Evolutionary conservation across 2,329 filamentous ascomycete genomes (phyloP).

Genomic region (Fusarium agapanthi): DNA sequence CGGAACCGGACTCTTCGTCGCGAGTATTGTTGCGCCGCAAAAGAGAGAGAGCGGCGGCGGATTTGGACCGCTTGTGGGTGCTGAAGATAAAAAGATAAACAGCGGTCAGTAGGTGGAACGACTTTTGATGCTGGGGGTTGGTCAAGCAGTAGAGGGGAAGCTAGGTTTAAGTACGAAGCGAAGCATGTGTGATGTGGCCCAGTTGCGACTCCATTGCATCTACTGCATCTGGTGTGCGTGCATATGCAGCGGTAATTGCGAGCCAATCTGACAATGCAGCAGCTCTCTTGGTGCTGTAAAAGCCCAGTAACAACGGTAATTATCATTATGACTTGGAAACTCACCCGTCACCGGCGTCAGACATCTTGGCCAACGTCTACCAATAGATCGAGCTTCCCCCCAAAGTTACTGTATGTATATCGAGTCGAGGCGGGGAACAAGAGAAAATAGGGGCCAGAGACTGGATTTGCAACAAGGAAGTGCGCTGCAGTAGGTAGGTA

Average conservation of each 20-base stretch:
- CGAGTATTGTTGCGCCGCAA: slow-evolving; percentile 61
- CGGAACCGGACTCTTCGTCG: slow-evolving; percentile 62
- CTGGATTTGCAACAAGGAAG: slow-evolving; percentile 25
- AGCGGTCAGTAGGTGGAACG: slow-evolving; percentile 44
- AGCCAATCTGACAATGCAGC: slow-evolving; percentile 12
- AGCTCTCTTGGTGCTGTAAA: neutral
- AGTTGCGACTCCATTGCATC: slow-evolving; percentile 14
- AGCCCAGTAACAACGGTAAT: neutral
- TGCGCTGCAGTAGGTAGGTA: slow-evolving; percentile 5
- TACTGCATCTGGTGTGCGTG: slow-evolving; percentile 17
- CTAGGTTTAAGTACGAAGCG: slow-evolving; percentile 29
- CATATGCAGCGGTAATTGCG: slow-evolving; percentile 17
- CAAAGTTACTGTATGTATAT: neutral
- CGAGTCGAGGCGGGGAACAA: slow-evolving; percentile 24
- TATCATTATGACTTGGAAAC: slow-evolving; percentile 8
- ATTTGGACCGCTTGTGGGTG: slow-evolving; percentile 64
- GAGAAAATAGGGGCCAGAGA: slow-evolving; percentile 27
- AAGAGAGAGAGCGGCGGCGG: slow-evolving; percentile 60
- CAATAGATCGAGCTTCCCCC: neutral
- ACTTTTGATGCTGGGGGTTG: slow-evolving; percentile 33
- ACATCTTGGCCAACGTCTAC: slow-evolving; percentile 34
- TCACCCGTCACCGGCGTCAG: slow-evolving; percentile 41
- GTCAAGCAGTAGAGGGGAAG: slow-evolving; percentile 21
- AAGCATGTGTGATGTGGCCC: slow-evolving; percentile 34
- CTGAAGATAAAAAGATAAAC: slow-evolving; percentile 38